phyloP scores from a whole-genome alignment of 1,284 basidiomycete genomes.

The Malassezia furfur region DNA sequence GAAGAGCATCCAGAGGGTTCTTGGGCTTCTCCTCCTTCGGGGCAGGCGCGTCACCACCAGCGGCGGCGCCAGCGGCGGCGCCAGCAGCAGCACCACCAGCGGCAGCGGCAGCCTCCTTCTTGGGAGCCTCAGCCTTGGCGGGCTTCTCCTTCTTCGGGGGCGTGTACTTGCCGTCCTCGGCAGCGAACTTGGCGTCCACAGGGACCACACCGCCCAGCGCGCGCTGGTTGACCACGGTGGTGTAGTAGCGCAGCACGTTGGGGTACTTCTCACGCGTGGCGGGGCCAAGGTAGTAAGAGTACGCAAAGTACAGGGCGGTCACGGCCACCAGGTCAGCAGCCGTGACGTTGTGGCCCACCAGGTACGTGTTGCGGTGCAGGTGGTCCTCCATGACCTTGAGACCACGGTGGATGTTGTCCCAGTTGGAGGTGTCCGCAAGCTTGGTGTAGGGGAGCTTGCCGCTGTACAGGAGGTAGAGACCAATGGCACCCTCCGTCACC shows the following conservation, averaged over 20 bases:
- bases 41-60: conserved; percentile 55
- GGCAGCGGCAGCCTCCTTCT: conserved; percentile 14
- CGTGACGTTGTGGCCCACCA: conserved; percentile 87
- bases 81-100: conserved; percentile 35
- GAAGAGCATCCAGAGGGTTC: conserved; percentile 85
- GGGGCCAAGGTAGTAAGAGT: conserved; percentile 23
- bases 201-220: conserved; percentile 30
- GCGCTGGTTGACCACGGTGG: conserved; percentile 63
- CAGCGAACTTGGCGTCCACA: conserved; percentile 55
- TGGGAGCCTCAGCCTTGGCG: conserved; percentile 50
- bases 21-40: conserved; percentile 57
- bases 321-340: conserved; percentile 76
- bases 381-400: conserved; percentile 64
- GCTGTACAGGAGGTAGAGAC: conserved; percentile 23
- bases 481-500: conserved; percentile 42
- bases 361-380: conserved; percentile 72
- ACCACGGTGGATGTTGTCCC: conserved; percentile 50
- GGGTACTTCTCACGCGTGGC: conserved; percentile 51
- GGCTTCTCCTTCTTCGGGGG: conserved; percentile 58
- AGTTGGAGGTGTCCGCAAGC: conserved; percentile 56
- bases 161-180: conserved; percentile 63
- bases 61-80: conserved; percentile 49
- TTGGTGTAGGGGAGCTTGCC: conserved; percentile 48
- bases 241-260: conserved; percentile 68
- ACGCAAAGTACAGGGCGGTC: conserved; percentile 38